Conservation (phyloP, 73 alveolate genomes). For the Symbiodinium natans region DNA sequence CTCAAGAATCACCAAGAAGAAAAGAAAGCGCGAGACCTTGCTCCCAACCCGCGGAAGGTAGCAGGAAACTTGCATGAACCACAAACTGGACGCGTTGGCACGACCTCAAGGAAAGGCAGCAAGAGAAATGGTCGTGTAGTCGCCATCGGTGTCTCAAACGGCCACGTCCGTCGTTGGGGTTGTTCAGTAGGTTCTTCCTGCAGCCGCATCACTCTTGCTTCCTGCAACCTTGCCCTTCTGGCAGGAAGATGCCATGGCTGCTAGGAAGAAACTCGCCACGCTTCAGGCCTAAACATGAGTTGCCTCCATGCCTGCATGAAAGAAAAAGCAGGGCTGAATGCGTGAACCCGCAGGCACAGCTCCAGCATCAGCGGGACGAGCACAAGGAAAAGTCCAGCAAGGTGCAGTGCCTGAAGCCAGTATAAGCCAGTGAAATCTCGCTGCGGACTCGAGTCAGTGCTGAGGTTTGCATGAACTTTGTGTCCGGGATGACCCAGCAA, state of each 20-base stretch:
- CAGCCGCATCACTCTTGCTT: no score
- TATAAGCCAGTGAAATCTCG: background rate
- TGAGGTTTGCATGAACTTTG: constrained; percentile 72
- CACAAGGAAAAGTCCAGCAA: constrained; percentile 53
- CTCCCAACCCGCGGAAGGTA: no score
- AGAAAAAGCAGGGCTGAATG: background rate
- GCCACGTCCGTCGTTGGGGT: no score
- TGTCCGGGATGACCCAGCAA: background rate
- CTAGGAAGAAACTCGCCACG: constrained; percentile 51
- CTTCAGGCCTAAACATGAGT: background rate
- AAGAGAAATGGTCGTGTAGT: no score
- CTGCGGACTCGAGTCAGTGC: background rate
- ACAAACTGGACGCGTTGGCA: no score
- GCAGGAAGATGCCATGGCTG: constrained; percentile 89
- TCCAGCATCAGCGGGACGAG: constrained; percentile 76
- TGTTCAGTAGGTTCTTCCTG: no score
- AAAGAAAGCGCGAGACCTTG: no score
- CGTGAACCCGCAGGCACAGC: constrained; percentile 6
- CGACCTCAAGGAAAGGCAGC: no score
- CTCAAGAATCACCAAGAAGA: no score
- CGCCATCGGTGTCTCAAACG: no score
- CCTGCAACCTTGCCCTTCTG: no score
- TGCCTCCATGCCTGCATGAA: background rate
- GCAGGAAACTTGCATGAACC: no score
- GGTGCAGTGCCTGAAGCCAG: background rate